These are phyloP conservation scores for Nitzschia putrida DNA, from an alignment of 108 stramenopile genomes.

Conservation along the genomic window DNA sequence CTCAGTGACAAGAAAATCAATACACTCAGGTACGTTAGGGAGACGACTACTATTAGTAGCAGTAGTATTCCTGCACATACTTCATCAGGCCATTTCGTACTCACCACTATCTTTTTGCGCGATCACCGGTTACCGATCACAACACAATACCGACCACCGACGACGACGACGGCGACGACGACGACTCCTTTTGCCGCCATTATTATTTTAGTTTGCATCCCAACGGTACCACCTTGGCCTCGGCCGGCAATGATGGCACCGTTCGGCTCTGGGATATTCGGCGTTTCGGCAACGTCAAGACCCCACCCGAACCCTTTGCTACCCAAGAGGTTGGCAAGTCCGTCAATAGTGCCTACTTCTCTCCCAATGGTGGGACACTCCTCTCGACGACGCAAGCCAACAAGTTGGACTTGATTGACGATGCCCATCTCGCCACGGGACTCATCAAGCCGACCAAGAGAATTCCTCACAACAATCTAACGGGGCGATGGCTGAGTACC, in stretches of 20 bases:
- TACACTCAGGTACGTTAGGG: conserved; percentile 63
- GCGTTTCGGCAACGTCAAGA: conserved; percentile 37
- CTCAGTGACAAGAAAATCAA: conserved; percentile 85
- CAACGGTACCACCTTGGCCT: conserved; percentile 68
- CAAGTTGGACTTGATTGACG: conserved; percentile 61
- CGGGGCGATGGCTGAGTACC: conserved; percentile 81
- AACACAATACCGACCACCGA: too few species aligned
- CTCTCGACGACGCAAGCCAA: conserved; percentile 68
- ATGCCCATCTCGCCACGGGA: conserved; percentile 45
- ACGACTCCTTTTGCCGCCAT: background rate
- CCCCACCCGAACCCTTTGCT: conserved; percentile 29
- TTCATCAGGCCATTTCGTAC: too few species aligned
- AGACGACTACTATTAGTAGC: too few species aligned
- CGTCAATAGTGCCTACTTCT: conserved; percentile 81
- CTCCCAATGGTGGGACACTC: conserved; percentile 62
- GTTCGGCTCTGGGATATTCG: conserved; percentile 81
- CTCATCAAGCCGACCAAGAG: conserved; percentile 46
- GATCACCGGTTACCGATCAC: too few species aligned
- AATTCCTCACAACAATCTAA: conserved; percentile 78
- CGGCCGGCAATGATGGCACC: conserved; percentile 60
- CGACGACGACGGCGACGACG: background rate
- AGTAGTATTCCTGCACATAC: background rate
- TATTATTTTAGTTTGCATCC: conserved; percentile 62
- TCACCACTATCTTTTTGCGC: too few species aligned
- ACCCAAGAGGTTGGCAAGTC: conserved; percentile 54